Evolutionary conservation across 805 yeast species (phyloP), one percentile per base, ranked within the genome.

Genomic region (Lipomyces sp.): DNA sequence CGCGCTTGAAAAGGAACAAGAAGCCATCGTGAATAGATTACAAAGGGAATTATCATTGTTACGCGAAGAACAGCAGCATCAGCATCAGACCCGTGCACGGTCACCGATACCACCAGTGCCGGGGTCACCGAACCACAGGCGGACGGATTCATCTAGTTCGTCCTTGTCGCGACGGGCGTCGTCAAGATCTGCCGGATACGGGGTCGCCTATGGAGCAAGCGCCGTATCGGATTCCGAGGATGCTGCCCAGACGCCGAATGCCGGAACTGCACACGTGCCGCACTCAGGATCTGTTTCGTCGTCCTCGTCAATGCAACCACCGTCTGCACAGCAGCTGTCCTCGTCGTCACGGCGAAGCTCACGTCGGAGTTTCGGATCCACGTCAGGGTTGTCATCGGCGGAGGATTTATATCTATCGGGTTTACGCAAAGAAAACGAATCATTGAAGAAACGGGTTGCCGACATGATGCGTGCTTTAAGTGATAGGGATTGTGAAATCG

Each of bases 1-100:
- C 60, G 74, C 74, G 29, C 67, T 89, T 87, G 93, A 89, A 72
- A 81, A 86, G 61, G 92, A 89, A 76, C 92, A 89, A 75, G 93
- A 89, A 73, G 90, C 90, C 2, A 86, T 88, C 32, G 92, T 88
- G 24, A 78, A 88, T 73, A 84, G 83, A 74, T 78, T 88, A 53
- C 87, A 87, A 85, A 82, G 84, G 62, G 91, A 88, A 73, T 87
- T 89, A 45, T 80, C 80, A 33, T 65, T 70, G 5, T 75, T 88
- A 67, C 84, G 83, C 69, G 85, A 84, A 18, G 90, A 87, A 55
- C 71, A 75, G 54, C 71, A 85, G 37, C 70, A 75, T 15, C 51
- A 53, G 45, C 56, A 59, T 15, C 51, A 34, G 32, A 64, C 60
- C 57, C 62, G 66, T 6, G 67, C 66, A 11, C 48, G 59, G n/a